These are phyloP conservation scores for Gossypium davidsonii DNA, from an alignment of 441 rosid species.

Conservation along the genomic window DNA sequence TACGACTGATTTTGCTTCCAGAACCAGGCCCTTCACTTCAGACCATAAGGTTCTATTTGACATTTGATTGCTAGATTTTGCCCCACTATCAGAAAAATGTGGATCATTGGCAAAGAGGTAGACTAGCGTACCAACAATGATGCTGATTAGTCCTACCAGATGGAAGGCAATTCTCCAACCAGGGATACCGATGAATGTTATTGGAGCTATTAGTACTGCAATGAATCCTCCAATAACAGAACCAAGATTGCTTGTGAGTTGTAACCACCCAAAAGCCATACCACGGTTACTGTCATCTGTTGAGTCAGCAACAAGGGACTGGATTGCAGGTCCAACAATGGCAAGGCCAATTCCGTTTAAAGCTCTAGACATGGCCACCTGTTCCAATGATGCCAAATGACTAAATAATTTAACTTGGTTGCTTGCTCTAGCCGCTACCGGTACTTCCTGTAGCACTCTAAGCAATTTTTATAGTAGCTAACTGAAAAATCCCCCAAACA, in stretches of 20 bases:
- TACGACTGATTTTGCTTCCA: slow-evolving; percentile 49
- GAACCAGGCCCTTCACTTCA: slow-evolving; percentile 49
- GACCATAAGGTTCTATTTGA: slow-evolving; percentile 35
- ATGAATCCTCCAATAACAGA: slow-evolving; percentile 61
- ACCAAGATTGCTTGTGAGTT: slow-evolving; percentile 61
- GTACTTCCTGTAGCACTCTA: background rate
- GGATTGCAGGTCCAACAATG: slow-evolving; percentile 58
- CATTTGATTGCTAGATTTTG: slow-evolving; percentile 22
- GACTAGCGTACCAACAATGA: slow-evolving; percentile 58
- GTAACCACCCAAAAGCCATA: slow-evolving; percentile 79
- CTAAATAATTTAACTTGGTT: slow-evolving; percentile 7
- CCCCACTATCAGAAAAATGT: slow-evolving; percentile 34
- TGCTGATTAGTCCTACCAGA: slow-evolving; percentile 62
- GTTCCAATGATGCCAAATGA: slow-evolving; percentile 22
- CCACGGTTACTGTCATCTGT: slow-evolving; percentile 69
- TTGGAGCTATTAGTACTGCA: slow-evolving; percentile 62
- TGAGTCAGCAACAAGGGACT: slow-evolving; percentile 75
- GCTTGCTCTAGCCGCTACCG: background rate
- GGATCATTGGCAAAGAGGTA: slow-evolving; percentile 63
- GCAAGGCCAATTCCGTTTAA: slow-evolving; percentile 67
- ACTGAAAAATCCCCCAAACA: background rate
- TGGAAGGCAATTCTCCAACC: slow-evolving; percentile 86
- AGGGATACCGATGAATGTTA: slow-evolving; percentile 59
- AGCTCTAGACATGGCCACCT: slow-evolving; percentile 67
- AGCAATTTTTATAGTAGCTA: background rate